A percentile compares a stretch with the other conserved stretches of the same genome.
phyloP scores from a whole-genome alignment of 768 basidiomycete genomes.

The Lyophyllum atratum region DNA sequence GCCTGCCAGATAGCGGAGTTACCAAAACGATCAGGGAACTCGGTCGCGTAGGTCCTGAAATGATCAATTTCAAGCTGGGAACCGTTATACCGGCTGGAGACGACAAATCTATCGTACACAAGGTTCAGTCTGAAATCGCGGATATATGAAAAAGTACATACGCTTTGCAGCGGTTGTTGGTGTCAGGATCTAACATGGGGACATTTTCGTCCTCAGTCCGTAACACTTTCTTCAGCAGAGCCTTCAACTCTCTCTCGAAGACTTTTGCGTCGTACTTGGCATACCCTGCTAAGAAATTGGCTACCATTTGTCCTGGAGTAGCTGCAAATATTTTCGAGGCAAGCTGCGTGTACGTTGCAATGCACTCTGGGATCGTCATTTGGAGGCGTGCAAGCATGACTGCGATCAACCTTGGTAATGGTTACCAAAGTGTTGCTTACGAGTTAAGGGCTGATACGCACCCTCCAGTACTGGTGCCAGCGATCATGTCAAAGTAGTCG shows the following conservation, averaged over 20 bases:
- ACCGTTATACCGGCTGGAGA: conserved; percentile 22
- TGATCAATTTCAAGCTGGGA: conserved; percentile 28
- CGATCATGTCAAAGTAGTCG: conserved; percentile 37
- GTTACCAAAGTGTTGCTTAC: neutral
- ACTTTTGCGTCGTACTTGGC: conserved; percentile 24
- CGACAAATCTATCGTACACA: conserved; percentile 25
- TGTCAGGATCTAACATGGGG: conserved; percentile 24
- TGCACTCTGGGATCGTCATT: conserved; percentile 36
- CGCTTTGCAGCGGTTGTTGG: conserved; percentile 29
- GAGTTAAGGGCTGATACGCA: conserved; percentile 4
- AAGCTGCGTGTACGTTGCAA: conserved; percentile 25
- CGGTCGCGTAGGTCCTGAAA: conserved; percentile 28
- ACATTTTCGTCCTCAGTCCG: conserved; percentile 27
- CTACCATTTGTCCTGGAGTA: conserved; percentile 3
- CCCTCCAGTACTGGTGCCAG: conserved; percentile 37
- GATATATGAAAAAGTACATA: conserved; percentile 11
- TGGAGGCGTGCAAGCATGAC: conserved; percentile 39
- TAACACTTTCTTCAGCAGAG: conserved; percentile 21
- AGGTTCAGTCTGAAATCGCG: neutral
- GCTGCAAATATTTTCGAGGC: conserved; percentile 31
- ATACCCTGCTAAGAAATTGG: conserved; percentile 17
- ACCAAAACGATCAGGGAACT: conserved; percentile 25
- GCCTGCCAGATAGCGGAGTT: conserved; percentile 36
- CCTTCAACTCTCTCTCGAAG: conserved; percentile 28
- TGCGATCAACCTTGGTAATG: conserved; percentile 25